Conservation (phyloP, 2,329 filamentous ascomycete species). For the Apiospora kogelbergensis region DNA sequence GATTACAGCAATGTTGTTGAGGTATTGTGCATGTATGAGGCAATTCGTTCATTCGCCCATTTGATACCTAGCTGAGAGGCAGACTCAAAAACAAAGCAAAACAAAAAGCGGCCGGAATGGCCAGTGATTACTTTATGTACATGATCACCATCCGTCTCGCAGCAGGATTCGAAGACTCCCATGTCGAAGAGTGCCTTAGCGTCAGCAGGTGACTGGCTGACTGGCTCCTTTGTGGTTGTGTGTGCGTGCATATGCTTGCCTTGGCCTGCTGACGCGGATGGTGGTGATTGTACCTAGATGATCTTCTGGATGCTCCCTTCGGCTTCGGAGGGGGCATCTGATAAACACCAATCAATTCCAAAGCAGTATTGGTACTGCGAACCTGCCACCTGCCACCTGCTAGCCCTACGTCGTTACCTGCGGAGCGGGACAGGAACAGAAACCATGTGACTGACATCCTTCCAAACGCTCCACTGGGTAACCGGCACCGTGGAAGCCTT, state of each 20-base stretch:
- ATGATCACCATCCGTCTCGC: neutral
- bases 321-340: neutral
- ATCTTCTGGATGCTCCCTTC: neutral
- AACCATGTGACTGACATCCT: neutral
- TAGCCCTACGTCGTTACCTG: neutral
- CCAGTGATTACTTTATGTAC: neutral
- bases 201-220: neutral
- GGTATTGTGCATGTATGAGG: neutral
- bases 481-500: neutral
- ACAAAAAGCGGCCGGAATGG: neutral
- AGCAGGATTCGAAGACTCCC: neutral
- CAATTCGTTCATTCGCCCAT: neutral
- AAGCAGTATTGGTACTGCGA: neutral
- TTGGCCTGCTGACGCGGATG: constrained; percentile 2
- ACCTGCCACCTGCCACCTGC: no score
- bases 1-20: neutral
- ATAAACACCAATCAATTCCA: neutral
- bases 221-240: neutral
- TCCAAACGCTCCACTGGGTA: neutral
- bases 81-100: neutral
- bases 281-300: neutral
- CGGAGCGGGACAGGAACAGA: neutral
- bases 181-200: neutral
- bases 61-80: neutral
- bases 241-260: neutral